These are phyloP conservation scores for Xylaria curta DNA, from an alignment of 495 filamentous ascomycete genomes.

Conservation along the genomic window DNA sequence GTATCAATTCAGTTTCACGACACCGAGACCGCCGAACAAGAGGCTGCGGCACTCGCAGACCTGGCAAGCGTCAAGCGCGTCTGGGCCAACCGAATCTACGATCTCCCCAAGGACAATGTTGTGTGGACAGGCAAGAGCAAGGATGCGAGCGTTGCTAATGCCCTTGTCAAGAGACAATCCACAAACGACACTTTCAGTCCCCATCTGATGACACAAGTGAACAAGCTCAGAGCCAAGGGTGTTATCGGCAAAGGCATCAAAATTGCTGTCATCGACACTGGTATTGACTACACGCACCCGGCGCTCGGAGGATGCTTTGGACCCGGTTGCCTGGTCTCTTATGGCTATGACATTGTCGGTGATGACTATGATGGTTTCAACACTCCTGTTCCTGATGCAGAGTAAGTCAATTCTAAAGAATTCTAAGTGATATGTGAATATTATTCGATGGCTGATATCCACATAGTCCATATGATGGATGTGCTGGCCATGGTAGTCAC, in stretches of 20 bases:
- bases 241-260: conserved; percentile 55
- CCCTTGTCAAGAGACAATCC: conserved; percentile 38
- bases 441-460: conserved; percentile 32
- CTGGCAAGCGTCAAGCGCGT: conserved; percentile 53
- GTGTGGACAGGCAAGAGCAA: conserved; percentile 48
- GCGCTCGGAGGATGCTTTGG: conserved; percentile 65
- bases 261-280: conserved; percentile 56
- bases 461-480: conserved; percentile 44
- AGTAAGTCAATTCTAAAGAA: conserved; percentile 31
- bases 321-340: conserved; percentile 59
- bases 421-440: conserved; percentile 27
- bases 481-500: conserved; percentile 56
- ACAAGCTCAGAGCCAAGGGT: conserved; percentile 53
- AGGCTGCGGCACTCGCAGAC: conserved; percentile 45
- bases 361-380: conserved; percentile 54
- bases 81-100: conserved; percentile 52
- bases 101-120: conserved; percentile 51
- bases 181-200: conserved; percentile 49
- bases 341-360: conserved; percentile 59
- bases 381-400: conserved; percentile 51
- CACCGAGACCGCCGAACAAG: conserved; percentile 47
- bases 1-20: conserved; percentile 56
- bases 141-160: conserved; percentile 34
- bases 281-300: conserved; percentile 64
- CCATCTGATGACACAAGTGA: conserved; percentile 57